Percentiles rank a stretch among this genome's conserved stretches.
Conservation (phyloP, 2,329 filamentous ascomycete genomes). For the Sporothrix inflata region DNA sequence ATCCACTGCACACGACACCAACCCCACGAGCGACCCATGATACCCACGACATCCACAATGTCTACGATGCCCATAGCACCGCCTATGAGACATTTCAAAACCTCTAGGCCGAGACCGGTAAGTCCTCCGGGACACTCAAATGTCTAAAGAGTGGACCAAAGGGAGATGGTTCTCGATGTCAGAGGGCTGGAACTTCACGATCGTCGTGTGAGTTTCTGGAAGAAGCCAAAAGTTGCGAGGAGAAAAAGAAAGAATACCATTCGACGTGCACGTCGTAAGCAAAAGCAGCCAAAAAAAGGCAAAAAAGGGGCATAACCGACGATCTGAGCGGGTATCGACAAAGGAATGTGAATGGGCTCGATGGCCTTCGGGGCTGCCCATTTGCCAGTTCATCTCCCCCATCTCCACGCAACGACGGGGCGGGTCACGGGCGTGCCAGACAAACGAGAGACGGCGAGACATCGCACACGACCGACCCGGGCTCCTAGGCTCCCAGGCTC, state of each 20-base stretch:
- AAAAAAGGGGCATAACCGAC: not conserved
- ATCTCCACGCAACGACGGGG: not conserved
- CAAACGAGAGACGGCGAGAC: slow-evolving; percentile 1
- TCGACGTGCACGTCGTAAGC: not conserved
- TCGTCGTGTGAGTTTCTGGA: not conserved
- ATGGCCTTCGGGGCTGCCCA: not conserved
- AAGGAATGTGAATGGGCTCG: not conserved
- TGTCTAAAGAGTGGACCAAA: slow-evolving; percentile 12
- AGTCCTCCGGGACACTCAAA: slow-evolving; percentile 22
- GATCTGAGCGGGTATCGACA: not conserved
- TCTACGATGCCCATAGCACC: not conserved
- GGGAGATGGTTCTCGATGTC: not conserved
- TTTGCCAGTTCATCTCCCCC: not conserved
- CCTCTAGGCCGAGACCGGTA: slow-evolving; percentile 18
- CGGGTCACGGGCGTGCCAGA: not conserved
- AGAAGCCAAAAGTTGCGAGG: not conserved
- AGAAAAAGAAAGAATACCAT: not conserved
- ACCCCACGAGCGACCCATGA: not conserved
- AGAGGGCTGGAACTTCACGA: not conserved
- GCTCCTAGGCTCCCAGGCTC: too few species aligned
- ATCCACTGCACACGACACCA: not conserved
- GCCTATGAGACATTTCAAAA: slow-evolving; percentile 23
- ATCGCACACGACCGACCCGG: not conserved
- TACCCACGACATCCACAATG: not conserved
- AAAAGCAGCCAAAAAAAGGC: not conserved